Percentiles rank a stretch among this genome's conserved stretches.
Evolutionary conservation across 208 protist genomes (phyloP).

Genomic region (Wallacemonas sp.): DNA sequence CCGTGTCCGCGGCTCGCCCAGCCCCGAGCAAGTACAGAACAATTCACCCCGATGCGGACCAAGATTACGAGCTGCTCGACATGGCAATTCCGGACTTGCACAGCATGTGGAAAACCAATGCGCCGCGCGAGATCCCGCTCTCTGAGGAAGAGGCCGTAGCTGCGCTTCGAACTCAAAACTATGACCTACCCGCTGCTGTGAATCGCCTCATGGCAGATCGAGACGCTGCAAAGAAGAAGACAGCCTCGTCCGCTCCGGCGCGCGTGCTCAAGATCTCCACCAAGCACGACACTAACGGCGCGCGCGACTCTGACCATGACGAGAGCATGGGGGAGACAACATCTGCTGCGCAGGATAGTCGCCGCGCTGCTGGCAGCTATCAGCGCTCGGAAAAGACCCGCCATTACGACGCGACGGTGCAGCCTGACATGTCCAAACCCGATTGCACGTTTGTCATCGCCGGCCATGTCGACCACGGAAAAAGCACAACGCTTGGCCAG

Average conservation of each 20-base stretch:
- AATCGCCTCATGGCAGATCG: slow-evolving; percentile 29
- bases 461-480: slow-evolving; percentile 87
- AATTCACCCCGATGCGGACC: slow-evolving; percentile 31
- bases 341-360: not conserved
- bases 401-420: slow-evolving; percentile 5
- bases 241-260: slow-evolving; percentile 11
- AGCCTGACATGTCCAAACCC: slow-evolving; percentile 36
- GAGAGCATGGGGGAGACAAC: slow-evolving; percentile 14
- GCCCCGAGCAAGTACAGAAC: slow-evolving; percentile 28
- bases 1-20: not conserved
- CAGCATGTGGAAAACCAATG: slow-evolving; percentile 38
- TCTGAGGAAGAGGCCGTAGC: slow-evolving; percentile 40
- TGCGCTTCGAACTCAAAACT: slow-evolving; percentile 61
- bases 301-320: slow-evolving; percentile 10
- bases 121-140: slow-evolving; percentile 33
- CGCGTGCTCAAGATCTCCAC: slow-evolving; percentile 23
- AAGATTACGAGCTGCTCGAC: slow-evolving; percentile 59
- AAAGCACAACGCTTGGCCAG: slow-evolving; percentile 87
- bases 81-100: slow-evolving; percentile 38
- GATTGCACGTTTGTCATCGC: slow-evolving; percentile 88
- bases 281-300: slow-evolving; percentile 9
- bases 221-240: slow-evolving; percentile 27
- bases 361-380: not conserved
- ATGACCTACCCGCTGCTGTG: slow-evolving; percentile 43
- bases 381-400: slow-evolving; percentile 12